These are phyloP conservation scores for Trichoderma orchidacearum DNA, from an alignment of 495 filamentous ascomycete species.

Conservation along the genomic window DNA sequence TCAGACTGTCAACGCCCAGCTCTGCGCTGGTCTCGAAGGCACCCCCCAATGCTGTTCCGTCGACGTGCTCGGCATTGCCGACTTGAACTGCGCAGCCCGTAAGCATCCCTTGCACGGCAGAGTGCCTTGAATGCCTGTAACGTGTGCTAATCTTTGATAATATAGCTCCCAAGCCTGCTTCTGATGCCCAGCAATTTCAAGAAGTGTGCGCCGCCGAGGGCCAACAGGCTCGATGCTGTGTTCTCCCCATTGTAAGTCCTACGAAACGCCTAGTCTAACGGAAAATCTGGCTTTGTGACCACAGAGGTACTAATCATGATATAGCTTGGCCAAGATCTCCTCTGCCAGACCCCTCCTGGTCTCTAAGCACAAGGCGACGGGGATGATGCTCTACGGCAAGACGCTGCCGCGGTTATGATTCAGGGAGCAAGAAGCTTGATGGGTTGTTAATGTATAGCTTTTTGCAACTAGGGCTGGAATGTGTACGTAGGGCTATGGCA, in stretches of 20 bases:
- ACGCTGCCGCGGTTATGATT: too few relatives aligned
- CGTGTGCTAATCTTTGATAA: neutral
- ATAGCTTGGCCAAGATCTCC: neutral
- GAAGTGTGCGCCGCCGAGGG: neutral
- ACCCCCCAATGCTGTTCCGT: neutral
- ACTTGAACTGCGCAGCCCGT: slow-evolving; percentile 1
- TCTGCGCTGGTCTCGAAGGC: slow-evolving; percentile 3
- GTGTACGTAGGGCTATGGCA: neutral
- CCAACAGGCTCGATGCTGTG: neutral
- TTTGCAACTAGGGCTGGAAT: neutral
- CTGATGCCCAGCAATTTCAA: neutral
- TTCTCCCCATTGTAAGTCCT: neutral
- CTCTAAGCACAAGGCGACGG: too few relatives aligned
- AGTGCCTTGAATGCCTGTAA: neutral
- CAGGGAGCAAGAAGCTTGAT: neutral
- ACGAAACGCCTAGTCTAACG: too few relatives aligned
- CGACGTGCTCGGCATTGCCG: slow-evolving; percentile 2
- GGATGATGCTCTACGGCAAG: too few relatives aligned
- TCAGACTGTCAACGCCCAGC: slow-evolving; percentile 15
- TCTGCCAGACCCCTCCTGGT: neutral
- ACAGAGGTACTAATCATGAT: neutral
- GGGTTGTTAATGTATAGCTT: too few relatives aligned
- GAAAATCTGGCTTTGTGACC: too few relatives aligned
- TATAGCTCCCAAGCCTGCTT: neutral
- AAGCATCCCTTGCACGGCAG: neutral